A percentile compares a stretch with the other conserved stretches of the same genome.
Conservation (phyloP, 2,329 filamentous ascomycete species). For the Colletotrichum melonis region DNA sequence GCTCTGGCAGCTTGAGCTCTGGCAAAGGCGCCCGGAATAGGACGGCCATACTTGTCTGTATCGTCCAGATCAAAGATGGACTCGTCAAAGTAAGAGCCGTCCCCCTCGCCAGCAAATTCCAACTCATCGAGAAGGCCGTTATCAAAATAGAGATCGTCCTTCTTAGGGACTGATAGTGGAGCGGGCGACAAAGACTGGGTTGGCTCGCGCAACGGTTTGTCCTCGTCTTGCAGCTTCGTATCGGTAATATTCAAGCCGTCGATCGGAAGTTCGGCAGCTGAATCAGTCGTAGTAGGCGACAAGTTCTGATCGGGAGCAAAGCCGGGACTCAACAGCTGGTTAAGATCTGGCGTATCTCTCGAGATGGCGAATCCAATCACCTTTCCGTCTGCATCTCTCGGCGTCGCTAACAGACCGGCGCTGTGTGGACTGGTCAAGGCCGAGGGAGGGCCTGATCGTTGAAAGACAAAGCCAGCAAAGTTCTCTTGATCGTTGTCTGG, state of each 20-base stretch:
- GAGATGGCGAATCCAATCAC: slow-evolving; percentile 68
- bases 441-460: slow-evolving; percentile 64
- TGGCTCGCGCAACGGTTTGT: slow-evolving; percentile 37
- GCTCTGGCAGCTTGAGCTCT: slow-evolving; percentile 60
- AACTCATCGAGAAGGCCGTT: slow-evolving; percentile 63
- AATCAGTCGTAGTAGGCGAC: slow-evolving; percentile 34
- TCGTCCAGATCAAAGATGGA: slow-evolving; percentile 78
- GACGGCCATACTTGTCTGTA: slow-evolving; percentile 71
- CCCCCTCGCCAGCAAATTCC: slow-evolving; percentile 62
- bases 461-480: slow-evolving; percentile 70
- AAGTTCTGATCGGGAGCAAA: slow-evolving; percentile 21
- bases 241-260: slow-evolving; percentile 46
- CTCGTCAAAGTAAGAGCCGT: slow-evolving; percentile 74
- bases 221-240: slow-evolving; percentile 17
- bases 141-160: slow-evolving; percentile 77
- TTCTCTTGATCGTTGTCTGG: slow-evolving; percentile 70
- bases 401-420: slow-evolving; percentile 60
- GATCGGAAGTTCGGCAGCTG: slow-evolving; percentile 55
- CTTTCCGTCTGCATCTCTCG: slow-evolving; percentile 65
- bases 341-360: slow-evolving; percentile 53
- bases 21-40: slow-evolving; percentile 68
- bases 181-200: slow-evolving; percentile 37
- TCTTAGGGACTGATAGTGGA: background rate
- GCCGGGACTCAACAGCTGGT: slow-evolving; percentile 18
- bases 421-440: slow-evolving; percentile 62